phyloP scores from a whole-genome alignment of 2,329 filamentous ascomycete species.

The Akanthomyces uredinophilus region DNA sequence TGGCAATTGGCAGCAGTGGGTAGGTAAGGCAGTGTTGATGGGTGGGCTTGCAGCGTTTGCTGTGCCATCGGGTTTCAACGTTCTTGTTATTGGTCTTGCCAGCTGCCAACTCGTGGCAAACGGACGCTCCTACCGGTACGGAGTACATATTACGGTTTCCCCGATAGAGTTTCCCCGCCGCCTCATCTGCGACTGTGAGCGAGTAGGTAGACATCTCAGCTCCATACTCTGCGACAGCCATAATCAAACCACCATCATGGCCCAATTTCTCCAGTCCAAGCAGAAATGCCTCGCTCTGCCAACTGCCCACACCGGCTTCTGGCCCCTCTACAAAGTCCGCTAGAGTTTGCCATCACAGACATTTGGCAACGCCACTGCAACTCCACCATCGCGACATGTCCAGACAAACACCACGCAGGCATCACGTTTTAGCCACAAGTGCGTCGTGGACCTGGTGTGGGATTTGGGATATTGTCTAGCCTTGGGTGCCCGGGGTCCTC shows the following conservation, averaged over 20 bases:
- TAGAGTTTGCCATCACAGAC: slow-evolving; percentile 4
- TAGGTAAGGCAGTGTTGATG: background rate
- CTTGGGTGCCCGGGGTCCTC: background rate
- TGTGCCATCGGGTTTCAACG: too few relatives aligned
- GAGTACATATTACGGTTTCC: background rate
- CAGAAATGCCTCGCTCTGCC: background rate
- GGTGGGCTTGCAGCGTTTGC: background rate
- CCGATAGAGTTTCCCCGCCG: background rate
- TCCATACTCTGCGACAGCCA: background rate
- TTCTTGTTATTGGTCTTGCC: background rate
- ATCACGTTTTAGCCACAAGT: slow-evolving; percentile 8
- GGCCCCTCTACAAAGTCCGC: background rate
- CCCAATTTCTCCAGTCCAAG: background rate
- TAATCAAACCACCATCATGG: background rate
- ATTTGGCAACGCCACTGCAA: slow-evolving; percentile 7
- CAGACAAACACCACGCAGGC: slow-evolving; percentile 7
- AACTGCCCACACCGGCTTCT: background rate
- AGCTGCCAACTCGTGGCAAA: background rate
- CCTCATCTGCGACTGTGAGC: background rate
- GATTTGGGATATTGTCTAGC: background rate
- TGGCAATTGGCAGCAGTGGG: background rate
- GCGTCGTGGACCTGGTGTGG: background rate
- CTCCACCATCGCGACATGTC: slow-evolving; percentile 12
- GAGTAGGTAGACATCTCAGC: background rate
- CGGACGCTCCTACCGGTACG: background rate